Evolutionary conservation across 306 rosid species (phyloP), one percentile per base, ranked within the genome.

Genomic region (Lathyrus oleraceus): DNA sequence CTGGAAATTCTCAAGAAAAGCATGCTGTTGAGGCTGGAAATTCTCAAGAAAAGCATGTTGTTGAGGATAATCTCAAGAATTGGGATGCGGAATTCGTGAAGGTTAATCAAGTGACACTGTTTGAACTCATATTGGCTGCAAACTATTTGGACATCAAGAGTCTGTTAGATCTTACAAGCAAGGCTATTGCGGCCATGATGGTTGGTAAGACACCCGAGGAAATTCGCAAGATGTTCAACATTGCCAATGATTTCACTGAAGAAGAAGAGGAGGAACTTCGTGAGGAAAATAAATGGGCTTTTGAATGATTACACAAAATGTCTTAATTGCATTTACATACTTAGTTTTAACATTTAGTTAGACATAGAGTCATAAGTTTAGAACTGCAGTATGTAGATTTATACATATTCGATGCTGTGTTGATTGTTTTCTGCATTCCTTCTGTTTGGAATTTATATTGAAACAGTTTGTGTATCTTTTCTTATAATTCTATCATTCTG

Each of bases 251-350:
- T 49, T 88, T 85, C 66, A 82, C 88, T 9, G 78, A 84, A 0
- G 96, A 88, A 78, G 97, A 91, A 75, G 92, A 86, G 81, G 91
- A 83, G 35, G 91, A 86, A 69, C 80, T 85, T 77, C 89, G 92
- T n/a, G 64, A 86, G 57, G 97, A 85, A 83, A 90, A 86, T 57
- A 90, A 88, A 52, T 91, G 95, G 97, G 90, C 39, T 35, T 32
- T 32, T 35, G 39, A 35, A 7, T 35, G 39, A 35, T 35, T n/a
- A n/a, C n/a, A n/a, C n/a, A n/a, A n/a, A n/a, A n/a, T n/a, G n/a
- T n/a, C n/a, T n/a, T n/a, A n/a, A n/a, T n/a, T n/a, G n/a, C n/a
- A n/a, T n/a, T n/a, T n/a, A n/a, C n/a, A n/a, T n/a, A n/a, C n/a
- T n/a, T n/a, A n/a, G n/a, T n/a, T n/a, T n/a, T n/a, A n/a, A n/a